A percentile compares a stretch with the other conserved stretches of the same genome.
Conservation (phyloP, 352 stramenopile species). For the Pythium myriotylum region DNA sequence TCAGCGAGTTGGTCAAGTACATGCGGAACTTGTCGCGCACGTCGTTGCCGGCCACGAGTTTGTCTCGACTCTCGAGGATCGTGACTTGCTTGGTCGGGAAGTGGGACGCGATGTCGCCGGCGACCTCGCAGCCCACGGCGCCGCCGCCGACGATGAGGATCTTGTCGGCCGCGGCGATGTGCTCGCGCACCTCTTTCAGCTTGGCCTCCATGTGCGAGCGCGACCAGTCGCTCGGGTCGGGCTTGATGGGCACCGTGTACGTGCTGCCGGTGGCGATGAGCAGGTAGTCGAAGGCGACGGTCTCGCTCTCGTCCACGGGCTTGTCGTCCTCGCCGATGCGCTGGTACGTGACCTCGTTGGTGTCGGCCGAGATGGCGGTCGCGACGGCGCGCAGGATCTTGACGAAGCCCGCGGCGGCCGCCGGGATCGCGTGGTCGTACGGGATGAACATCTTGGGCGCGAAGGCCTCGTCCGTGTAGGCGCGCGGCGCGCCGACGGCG, state of each 20-base stretch:
- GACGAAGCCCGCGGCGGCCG: conserved; percentile 15
- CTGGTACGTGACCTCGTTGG: conserved; percentile 43
- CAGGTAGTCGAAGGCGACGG: conserved; percentile 56
- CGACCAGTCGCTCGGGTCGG: conserved; percentile 18
- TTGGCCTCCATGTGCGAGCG: conserved; percentile 34
- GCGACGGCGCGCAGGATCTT: conserved; percentile 22
- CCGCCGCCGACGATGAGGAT: conserved; percentile 61
- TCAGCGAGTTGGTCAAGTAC: conserved; percentile 37
- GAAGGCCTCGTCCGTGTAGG: conserved; percentile 55
- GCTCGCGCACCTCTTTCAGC: conserved; percentile 31
- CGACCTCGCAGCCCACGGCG: conserved; percentile 60
- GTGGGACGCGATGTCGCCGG: conserved; percentile 56
- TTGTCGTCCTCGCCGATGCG: conserved; percentile 37
- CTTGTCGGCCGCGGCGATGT: conserved; percentile 43
- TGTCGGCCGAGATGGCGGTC: conserved; percentile 17
- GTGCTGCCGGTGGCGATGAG: conserved; percentile 62
- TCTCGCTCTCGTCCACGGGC: conserved; percentile 31
- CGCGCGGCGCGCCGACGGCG: conserved; percentile 45
- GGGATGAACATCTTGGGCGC: conserved; percentile 39
- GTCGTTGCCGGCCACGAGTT: conserved; percentile 42
- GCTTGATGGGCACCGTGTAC: conserved; percentile 66
- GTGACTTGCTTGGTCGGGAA: conserved; percentile 64
- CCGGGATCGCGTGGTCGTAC: conserved; percentile 57
- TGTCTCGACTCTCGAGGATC: conserved; percentile 43
- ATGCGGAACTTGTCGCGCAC: conserved; percentile 54